Conservation (phyloP, 2,329 filamentous ascomycete genomes). For the Fusarium sp. region DNA sequence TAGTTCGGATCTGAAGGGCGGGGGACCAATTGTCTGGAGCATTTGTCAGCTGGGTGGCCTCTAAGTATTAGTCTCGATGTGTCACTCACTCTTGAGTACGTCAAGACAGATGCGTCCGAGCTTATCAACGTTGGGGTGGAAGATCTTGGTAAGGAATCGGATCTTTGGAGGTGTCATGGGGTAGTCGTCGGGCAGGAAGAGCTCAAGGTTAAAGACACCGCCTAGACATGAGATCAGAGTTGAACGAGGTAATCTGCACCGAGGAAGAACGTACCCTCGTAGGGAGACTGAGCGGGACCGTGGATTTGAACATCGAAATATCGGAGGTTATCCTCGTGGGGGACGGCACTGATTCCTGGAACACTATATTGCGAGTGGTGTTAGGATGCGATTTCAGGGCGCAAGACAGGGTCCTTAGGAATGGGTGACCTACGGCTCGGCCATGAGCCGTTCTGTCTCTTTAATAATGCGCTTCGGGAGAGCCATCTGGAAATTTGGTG, state of each 20-base stretch:
- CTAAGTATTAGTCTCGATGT: neutral
- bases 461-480: conserved; percentile 98
- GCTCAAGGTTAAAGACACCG: conserved; percentile 94
- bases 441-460: conserved; percentile 97
- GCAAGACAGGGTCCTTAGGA: conserved; percentile 9
- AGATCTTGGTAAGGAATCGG: conserved; percentile 98
- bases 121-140: conserved; percentile 99
- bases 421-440: conserved; percentile 80
- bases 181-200: conserved; percentile 98
- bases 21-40: conserved; percentile 96
- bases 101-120: conserved; percentile 97
- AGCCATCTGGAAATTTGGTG: conserved; percentile 64
- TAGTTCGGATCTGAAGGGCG: conserved; percentile 96
- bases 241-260: neutral
- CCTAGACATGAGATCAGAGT: conserved; percentile 53
- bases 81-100: conserved; percentile 86
- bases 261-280: conserved; percentile 76
- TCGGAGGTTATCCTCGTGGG: conserved; percentile 95
- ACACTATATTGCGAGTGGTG: conserved; percentile 68
- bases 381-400: conserved; percentile 36
- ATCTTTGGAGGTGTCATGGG: conserved; percentile 99
- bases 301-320: conserved; percentile 99
- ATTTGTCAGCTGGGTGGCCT: conserved; percentile 24
- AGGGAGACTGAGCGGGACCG: conserved; percentile 90
- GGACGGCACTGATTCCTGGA: conserved; percentile 93